These are phyloP conservation scores for Penicillium canariense DNA, from an alignment of 495 filamentous ascomycete genomes.

Conservation along the genomic window DNA sequence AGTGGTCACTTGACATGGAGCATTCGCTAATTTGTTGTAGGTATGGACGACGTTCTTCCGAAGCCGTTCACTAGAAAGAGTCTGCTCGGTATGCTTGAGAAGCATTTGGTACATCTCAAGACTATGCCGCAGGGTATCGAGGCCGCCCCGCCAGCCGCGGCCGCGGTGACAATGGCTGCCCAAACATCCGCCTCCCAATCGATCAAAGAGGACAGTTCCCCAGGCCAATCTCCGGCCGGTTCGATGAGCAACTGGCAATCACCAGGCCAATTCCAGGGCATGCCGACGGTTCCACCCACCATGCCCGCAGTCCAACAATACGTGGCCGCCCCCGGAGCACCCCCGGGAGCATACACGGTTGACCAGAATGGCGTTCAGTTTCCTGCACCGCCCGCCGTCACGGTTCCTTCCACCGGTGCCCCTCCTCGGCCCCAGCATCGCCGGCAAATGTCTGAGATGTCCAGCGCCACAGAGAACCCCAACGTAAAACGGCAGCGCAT, in stretches of 20 bases:
- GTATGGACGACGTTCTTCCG: constrained; percentile 98
- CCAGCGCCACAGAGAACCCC: constrained; percentile 52
- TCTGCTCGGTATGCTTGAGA: constrained; percentile 85
- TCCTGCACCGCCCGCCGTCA: constrained; percentile 45
- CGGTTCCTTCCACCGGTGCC: constrained; percentile 44
- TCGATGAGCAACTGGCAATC: constrained; percentile 72
- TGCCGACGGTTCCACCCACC: constrained; percentile 55
- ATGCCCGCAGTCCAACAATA: constrained; percentile 52
- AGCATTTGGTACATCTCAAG: constrained; percentile 79
- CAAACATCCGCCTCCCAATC: constrained; percentile 57
- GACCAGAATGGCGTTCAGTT: constrained; percentile 54
- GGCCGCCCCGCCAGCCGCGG: constrained; percentile 42
- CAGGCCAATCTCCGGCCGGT: constrained; percentile 70
- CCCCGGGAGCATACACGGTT: constrained; percentile 45
- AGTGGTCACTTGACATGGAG: constrained; percentile 13
- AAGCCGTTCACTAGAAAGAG: constrained; percentile 98
- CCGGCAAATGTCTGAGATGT: constrained; percentile 66
- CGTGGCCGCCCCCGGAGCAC: constrained; percentile 41
- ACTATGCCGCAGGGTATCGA: constrained; percentile 57
- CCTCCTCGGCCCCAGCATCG: constrained; percentile 50
- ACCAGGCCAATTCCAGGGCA: constrained; percentile 62
- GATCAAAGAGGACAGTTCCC: constrained; percentile 80
- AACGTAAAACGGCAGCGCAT: constrained; percentile 64
- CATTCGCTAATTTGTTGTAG: constrained; percentile 42
- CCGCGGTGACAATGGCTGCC: constrained; percentile 47